phyloP scores from a whole-genome alignment of 2,329 filamentous ascomycete species.

The Furcasterigmium sp. region DNA sequence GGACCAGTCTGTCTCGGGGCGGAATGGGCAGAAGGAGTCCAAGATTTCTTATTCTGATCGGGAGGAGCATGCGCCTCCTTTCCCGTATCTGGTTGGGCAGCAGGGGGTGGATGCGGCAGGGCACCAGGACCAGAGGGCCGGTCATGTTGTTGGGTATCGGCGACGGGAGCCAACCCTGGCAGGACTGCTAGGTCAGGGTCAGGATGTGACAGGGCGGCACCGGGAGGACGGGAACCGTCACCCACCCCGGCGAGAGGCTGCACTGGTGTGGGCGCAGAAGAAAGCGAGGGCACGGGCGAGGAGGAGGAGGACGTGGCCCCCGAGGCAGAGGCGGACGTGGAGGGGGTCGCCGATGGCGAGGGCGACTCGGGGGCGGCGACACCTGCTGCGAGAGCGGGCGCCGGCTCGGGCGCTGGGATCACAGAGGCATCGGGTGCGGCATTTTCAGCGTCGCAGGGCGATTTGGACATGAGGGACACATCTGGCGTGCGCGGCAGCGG shows the following conservation, averaged over 20 bases:
- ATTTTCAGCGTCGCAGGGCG: slow-evolving; percentile 46
- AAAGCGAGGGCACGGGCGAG: not conserved
- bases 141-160: slow-evolving; percentile 14
- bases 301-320: not conserved
- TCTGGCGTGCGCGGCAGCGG: slow-evolving; percentile 34
- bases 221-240: slow-evolving; percentile 1
- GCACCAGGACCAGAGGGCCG: slow-evolving; percentile 7
- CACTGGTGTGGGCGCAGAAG: not conserved
- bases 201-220: slow-evolving; percentile 1
- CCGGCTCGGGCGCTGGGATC: slow-evolving; percentile 23
- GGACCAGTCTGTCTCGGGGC: slow-evolving; percentile 38
- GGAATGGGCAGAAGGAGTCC: slow-evolving; percentile 33
- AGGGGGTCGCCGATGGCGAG: slow-evolving; percentile 4
- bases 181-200: slow-evolving; percentile 2
- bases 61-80: slow-evolving; percentile 21
- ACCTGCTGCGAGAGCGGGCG: slow-evolving; percentile 21
- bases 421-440: slow-evolving; percentile 44
- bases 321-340: not conserved
- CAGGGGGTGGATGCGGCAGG: slow-evolving; percentile 8
- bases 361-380: slow-evolving; percentile 14
- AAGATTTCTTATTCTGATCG: slow-evolving; percentile 42
- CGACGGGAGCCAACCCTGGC: not conserved
- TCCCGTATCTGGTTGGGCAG: slow-evolving; percentile 10
- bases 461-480: slow-evolving; percentile 55
- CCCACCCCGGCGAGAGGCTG: slow-evolving; percentile 2